Evolutionary conservation across 176 grass and related monocot species (phyloP).

Genomic region (Triticum turgidum): DNA sequence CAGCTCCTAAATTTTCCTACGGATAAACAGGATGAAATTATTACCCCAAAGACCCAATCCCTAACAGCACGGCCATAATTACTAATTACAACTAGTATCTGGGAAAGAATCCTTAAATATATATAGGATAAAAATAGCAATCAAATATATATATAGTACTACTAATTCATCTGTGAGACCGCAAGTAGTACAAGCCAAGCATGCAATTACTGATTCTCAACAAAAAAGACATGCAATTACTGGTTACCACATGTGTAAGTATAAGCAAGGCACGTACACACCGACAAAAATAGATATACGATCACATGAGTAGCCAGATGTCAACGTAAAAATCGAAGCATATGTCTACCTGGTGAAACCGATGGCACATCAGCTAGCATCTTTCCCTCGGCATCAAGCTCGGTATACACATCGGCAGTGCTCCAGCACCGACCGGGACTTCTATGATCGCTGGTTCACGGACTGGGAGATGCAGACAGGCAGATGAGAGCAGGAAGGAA

Average conservation of each 20-base stretch:
- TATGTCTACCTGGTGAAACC: constrained; percentile 30
- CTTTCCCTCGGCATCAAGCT: not conserved
- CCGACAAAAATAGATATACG: not conserved
- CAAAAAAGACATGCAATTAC: not conserved
- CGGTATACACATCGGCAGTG: not conserved
- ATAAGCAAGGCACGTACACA: not conserved
- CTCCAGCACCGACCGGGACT: not conserved
- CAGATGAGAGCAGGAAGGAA: not conserved
- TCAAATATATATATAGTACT: not conserved
- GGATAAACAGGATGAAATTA: not conserved
- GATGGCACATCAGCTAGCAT: constrained; percentile 3
- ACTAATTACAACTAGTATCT: not conserved
- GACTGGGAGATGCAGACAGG: not conserved
- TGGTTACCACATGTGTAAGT: not conserved
- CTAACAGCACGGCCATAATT: not conserved
- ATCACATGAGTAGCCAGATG: constrained; percentile 23
- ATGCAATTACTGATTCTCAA: not conserved
- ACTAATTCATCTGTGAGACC: not conserved
- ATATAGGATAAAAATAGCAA: not conserved
- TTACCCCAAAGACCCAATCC: not conserved
- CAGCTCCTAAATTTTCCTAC: not conserved
- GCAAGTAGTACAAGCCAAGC: not conserved
- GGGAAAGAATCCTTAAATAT: not conserved
- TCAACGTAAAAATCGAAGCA: not conserved
- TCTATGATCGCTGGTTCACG: not conserved